Evolutionary conservation across 1,139 yeast species (phyloP).

Genomic region (Nakaseomyces delphensis): DNA sequence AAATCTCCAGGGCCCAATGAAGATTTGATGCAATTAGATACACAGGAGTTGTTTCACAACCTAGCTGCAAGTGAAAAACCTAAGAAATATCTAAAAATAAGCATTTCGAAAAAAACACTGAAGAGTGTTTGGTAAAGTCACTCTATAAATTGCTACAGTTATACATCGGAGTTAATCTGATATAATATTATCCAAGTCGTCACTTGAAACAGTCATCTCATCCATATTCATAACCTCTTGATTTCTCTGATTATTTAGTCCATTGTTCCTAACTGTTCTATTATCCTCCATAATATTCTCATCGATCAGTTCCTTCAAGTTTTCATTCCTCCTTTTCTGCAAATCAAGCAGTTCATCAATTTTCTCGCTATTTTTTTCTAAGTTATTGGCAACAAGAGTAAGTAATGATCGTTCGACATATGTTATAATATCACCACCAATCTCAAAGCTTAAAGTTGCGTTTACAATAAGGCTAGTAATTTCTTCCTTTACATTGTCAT

Average conservation of each 20-base stretch:
- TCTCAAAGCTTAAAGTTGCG: conserved; percentile 18
- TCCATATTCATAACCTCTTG: conserved; percentile 14
- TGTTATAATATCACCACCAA: conserved; percentile 17
- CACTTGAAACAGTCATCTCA: conserved; percentile 14
- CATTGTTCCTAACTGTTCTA: not conserved
- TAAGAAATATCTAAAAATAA: conserved; percentile 26
- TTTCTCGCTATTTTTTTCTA: conserved; percentile 11
- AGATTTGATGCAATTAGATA: conserved; percentile 13
- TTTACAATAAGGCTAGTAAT: conserved; percentile 15
- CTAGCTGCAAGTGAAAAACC: conserved; percentile 9
- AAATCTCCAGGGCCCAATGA: conserved; percentile 16
- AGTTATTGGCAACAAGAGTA: conserved; percentile 9
- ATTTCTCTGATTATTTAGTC: conserved; percentile 2
- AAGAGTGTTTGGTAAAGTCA: conserved; percentile 24
- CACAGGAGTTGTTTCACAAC: conserved; percentile 5
- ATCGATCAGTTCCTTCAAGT: conserved; percentile 8
- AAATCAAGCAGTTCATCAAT: conserved; percentile 10
- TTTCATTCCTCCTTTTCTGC: conserved; percentile 8
- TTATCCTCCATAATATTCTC: not conserved
- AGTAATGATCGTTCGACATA: conserved; percentile 12
- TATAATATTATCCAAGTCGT: conserved; percentile 10
- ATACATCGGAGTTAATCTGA: not conserved
- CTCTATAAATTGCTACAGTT: not conserved
- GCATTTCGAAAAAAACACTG: conserved; percentile 29
- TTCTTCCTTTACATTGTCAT: conserved; percentile 16